Conservation (phyloP, 148 eudicot genomes). For the Selenicereus undatus region DNA sequence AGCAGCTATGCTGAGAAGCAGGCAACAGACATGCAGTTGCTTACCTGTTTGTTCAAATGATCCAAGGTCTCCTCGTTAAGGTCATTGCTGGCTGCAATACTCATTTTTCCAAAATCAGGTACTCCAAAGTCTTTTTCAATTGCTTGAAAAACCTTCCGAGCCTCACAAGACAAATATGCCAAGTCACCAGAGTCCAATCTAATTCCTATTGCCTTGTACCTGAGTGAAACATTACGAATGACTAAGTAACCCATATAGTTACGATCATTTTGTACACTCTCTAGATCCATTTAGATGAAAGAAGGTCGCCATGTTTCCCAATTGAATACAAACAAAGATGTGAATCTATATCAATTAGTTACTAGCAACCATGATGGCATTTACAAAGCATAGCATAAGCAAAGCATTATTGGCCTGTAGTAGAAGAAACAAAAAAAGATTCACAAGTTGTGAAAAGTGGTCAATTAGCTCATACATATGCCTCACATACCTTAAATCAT, state of each 20-base stretch:
- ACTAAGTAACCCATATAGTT: neutral
- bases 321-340: neutral
- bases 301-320: neutral
- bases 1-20: constrained; percentile 2
- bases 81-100: constrained; percentile 92
- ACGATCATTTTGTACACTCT: neutral
- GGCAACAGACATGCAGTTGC: neutral
- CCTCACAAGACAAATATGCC: constrained; percentile 84
- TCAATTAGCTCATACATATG: neutral
- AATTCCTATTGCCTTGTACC: constrained; percentile 87
- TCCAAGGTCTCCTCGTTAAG: constrained; percentile 96
- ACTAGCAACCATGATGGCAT: neutral
- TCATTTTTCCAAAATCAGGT: constrained; percentile 68
- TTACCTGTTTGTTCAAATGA: constrained; percentile 94
- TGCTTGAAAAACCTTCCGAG: constrained; percentile 68
- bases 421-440: neutral
- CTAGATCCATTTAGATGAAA: neutral
- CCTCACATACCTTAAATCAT: constrained; percentile 80
- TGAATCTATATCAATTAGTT: constrained; percentile 3
- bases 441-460: neutral
- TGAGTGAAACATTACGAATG: constrained; percentile 29
- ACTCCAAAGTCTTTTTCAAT: constrained; percentile 80
- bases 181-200: constrained; percentile 98
- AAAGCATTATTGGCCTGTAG: neutral
- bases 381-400: neutral